phyloP scores from a whole-genome alignment of 805 yeast genomes.

The Ogataea glucozyma region DNA sequence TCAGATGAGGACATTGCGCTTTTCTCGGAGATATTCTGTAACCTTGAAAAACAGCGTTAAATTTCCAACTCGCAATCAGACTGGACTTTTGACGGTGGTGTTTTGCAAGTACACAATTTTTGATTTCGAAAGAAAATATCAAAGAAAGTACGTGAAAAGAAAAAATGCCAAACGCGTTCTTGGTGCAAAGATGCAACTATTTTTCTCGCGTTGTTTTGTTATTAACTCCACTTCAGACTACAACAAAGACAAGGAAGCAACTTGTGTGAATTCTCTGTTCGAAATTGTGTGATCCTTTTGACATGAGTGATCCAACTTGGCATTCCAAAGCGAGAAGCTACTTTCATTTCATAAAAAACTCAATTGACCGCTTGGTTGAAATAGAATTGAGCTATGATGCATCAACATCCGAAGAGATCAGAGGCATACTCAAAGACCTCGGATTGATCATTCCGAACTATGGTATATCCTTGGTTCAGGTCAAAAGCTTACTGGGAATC shows the following conservation, averaged over 20 bases:
- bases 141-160: background rate
- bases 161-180: constrained; percentile 2
- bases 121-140: background rate
- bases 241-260: background rate
- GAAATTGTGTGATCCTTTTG: background rate
- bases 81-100: too few species aligned
- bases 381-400: background rate
- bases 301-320: constrained; percentile 3
- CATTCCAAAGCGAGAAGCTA: constrained; percentile 11
- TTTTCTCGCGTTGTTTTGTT: constrained; percentile 6
- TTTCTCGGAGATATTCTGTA: too few species aligned
- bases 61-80: too few species aligned
- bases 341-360: constrained; percentile 14
- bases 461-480: constrained; percentile 24
- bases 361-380: constrained; percentile 5
- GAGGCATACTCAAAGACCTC: constrained; percentile 20
- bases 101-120: background rate
- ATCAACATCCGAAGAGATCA: background rate
- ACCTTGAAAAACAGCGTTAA: too few species aligned
- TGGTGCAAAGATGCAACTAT: background rate
- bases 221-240: background rate
- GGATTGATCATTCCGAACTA: constrained; percentile 26
- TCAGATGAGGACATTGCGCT: constrained; percentile 22
- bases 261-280: background rate
- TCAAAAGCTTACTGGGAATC: constrained; percentile 23